Base-by-base conservation (phyloP, 1,284 basidiomycete species). In the Tilletia setariae region DNA sequence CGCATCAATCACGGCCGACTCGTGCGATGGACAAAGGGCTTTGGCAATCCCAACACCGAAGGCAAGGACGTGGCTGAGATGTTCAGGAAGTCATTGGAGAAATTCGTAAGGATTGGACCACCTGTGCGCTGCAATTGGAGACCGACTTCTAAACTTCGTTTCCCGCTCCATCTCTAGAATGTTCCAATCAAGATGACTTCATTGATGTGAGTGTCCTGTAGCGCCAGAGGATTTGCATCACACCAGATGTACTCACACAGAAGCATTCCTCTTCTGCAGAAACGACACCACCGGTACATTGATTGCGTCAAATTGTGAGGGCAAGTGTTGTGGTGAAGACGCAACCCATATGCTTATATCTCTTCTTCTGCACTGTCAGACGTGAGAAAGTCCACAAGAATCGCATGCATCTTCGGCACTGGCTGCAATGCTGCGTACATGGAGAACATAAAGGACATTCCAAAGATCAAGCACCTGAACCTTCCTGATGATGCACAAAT, bases 21-120 rank as follows among this genome's bases (percentile, higher is more conserved):
- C 56, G 93, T 98, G 76, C 91, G 94, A 43, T 98, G 96, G 95
- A 98, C 96, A 59, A 98, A 98, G 84, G 96, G 95, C 74, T 98
- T 98, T 79, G 93, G 93, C 46, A 92, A 92, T 0, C 84, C 89
- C 6, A 93, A 94, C 82, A 94, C 93, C 23, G 96, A 98, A 84
- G 94, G 94, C 16, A 86, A 88, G 68, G 93, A 98, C 82, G 94
- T 95, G 40, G 94, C 91, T 4, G 90, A 86, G 62, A 94, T 98
- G 92, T 95, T 98, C 86, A 87, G 88, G 67, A 84, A 90, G 72
- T 90, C 91, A 35, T 87, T 98, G 64, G 86, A 87, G 72, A 92
- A 84, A 88, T 87, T 85, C 72, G 56, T 61, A 16, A 19, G 56
- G n/a, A 53, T 28, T 25, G 23, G 28, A 1, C 35, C n/a, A n/a